Percentiles rank a stretch among this genome's conserved stretches.
phyloP scores from a whole-genome alignment of 2,329 filamentous ascomycete genomes.

The Colletotrichum cuscutae region DNA sequence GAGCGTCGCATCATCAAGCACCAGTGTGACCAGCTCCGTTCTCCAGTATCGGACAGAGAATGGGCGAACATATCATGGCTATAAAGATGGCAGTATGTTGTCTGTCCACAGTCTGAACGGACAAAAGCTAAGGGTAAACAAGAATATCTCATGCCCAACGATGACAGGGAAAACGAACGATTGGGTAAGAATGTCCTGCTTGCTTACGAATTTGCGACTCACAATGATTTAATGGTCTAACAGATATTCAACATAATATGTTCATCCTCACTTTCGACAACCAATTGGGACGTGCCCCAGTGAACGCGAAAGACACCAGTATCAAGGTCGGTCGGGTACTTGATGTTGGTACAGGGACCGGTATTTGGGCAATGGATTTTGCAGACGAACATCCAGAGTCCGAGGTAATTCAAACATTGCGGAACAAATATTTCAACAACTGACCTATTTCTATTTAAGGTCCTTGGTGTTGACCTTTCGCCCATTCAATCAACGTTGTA shows the following conservation, averaged over 20 bases:
- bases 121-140: background rate
- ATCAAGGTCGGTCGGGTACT: slow-evolving; percentile 44
- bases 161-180: slow-evolving; percentile 10
- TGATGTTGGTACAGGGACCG: slow-evolving; percentile 59
- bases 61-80: slow-evolving; percentile 37
- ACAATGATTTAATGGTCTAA: too few species aligned
- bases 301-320: slow-evolving; percentile 36
- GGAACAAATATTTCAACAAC: too few species aligned
- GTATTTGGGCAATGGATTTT: slow-evolving; percentile 56
- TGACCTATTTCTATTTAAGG: slow-evolving; percentile 17
- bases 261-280: slow-evolving; percentile 43
- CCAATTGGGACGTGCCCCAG: slow-evolving; percentile 37
- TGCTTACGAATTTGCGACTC: background rate
- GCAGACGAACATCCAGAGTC: slow-evolving; percentile 44
- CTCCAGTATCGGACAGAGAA: slow-evolving; percentile 9
- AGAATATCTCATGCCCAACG: slow-evolving; percentile 25
- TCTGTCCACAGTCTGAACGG: background rate
- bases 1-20: background rate
- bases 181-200: background rate
- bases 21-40: background rate
- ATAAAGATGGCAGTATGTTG: slow-evolving; percentile 16
- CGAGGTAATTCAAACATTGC: slow-evolving; percentile 31
- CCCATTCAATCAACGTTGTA: slow-evolving; percentile 32
- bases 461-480: slow-evolving; percentile 52
- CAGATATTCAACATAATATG: slow-evolving; percentile 48